Conservation (phyloP, 177 flowering plant species). For the Vitis hybrid region DNA sequence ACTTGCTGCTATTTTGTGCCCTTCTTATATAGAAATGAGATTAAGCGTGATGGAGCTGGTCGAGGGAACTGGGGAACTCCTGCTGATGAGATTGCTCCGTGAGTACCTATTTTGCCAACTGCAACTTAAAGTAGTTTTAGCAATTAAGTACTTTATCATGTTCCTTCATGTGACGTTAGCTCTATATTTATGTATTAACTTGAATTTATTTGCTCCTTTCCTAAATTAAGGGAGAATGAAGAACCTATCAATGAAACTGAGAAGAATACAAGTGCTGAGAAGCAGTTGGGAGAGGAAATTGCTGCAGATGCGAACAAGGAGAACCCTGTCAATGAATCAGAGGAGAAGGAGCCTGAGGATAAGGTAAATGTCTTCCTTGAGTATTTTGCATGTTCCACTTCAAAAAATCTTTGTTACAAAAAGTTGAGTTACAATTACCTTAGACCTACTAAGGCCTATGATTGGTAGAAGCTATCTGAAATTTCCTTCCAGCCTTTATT, state of each 20-base stretch:
- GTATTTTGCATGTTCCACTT: no score
- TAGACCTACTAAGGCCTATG: no score
- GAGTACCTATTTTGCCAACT: constrained; percentile 9
- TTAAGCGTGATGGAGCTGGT: constrained; percentile 74
- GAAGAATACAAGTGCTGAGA: constrained; percentile 42
- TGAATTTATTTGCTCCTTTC: neutral
- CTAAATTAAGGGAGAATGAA: constrained; percentile 35
- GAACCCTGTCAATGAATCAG: constrained; percentile 30
- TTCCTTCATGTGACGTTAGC: no score
- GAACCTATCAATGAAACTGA: constrained; percentile 38
- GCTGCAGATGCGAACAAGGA: constrained; percentile 44
- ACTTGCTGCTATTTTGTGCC: neutral
- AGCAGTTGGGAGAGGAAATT: constrained; percentile 41
- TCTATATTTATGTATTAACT: neutral
- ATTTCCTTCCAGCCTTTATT: no score
- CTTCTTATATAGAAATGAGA: constrained; percentile 45
- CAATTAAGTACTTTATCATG: no score
- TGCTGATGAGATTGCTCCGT: constrained; percentile 52
- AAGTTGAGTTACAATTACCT: no score
- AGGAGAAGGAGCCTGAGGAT: constrained; percentile 55
- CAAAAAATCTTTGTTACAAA: no score
- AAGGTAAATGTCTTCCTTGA: constrained; percentile 32
- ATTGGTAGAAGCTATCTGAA: no score
- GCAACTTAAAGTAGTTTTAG: no score
- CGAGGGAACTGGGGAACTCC: constrained; percentile 69